phyloP scores from a whole-genome alignment of 352 stramenopile genomes.

The Globisporangium iwayamae region DNA sequence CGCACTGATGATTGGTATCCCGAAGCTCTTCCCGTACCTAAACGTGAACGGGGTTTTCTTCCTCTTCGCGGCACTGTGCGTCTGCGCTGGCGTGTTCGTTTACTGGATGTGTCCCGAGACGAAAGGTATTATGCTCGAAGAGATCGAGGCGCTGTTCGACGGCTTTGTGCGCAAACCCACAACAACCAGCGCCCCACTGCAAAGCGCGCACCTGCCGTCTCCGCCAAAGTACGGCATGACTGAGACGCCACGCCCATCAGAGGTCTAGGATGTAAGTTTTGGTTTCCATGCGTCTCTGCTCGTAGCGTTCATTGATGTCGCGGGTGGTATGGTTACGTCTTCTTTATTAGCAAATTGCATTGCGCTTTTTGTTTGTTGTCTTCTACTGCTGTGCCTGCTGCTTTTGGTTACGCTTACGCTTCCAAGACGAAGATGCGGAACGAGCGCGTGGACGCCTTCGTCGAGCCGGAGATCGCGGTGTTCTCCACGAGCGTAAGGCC shows the following conservation, averaged over 20 bases:
- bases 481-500: conserved; percentile 52
- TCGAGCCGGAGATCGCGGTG: conserved; percentile 54
- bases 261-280: conserved; percentile 1
- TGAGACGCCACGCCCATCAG: conserved; percentile 14
- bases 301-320: neutral
- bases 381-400: neutral
- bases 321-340: neutral
- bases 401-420: conserved; percentile 24
- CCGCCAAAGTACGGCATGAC: conserved; percentile 17
- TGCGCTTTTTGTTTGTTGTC: neutral
- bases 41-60: conserved; percentile 52
- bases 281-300: neutral
- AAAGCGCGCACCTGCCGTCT: conserved; percentile 7
- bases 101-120: conserved; percentile 41
- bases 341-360: conserved; percentile 5
- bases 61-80: conserved; percentile 40
- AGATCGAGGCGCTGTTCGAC: conserved; percentile 35
- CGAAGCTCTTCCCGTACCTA: conserved; percentile 49
- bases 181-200: neutral
- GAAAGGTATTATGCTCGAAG: conserved; percentile 34
- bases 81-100: conserved; percentile 30
- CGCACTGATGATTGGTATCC: conserved; percentile 33
- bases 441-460: conserved; percentile 52
- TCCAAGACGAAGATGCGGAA: conserved; percentile 66
- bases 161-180: conserved; percentile 7